These are phyloP conservation scores for Trypanosoma congolense DNA, from an alignment of 208 protist species.

Conservation along the genomic window DNA sequence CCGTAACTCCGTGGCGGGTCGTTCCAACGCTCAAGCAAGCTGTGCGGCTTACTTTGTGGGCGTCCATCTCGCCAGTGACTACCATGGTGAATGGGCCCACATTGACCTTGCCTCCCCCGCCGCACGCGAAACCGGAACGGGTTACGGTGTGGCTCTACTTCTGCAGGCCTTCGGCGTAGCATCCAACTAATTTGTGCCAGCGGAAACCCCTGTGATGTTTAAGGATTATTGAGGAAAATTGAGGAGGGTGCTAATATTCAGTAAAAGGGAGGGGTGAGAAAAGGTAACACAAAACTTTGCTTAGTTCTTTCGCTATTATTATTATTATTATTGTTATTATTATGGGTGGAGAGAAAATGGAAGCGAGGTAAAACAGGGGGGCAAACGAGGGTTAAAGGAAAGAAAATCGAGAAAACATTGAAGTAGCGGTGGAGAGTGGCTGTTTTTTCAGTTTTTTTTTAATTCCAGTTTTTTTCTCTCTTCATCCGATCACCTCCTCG, in stretches of 20 bases:
- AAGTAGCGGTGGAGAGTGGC: no score
- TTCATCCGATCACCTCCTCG: not conserved
- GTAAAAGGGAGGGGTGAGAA: no score
- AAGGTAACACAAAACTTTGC: no score
- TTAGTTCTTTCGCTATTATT: slow-evolving; percentile 7
- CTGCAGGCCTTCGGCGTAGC: slow-evolving; percentile 36
- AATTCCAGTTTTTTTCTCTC: not conserved
- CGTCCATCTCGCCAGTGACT: slow-evolving; percentile 50
- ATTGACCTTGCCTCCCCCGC: slow-evolving; percentile 79
- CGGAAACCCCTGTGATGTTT: no score
- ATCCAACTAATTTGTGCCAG: slow-evolving; percentile 4
- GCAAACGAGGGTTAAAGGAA: not conserved
- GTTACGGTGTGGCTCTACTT: slow-evolving; percentile 72
- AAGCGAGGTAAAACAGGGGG: not conserved
- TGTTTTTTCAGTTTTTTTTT: no score
- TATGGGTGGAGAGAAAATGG: not conserved
- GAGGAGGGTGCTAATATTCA: no score
- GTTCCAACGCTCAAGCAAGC: slow-evolving; percentile 71
- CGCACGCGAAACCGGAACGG: slow-evolving; percentile 57
- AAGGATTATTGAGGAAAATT: no score
- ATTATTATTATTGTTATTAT: slow-evolving; percentile 2
- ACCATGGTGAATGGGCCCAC: slow-evolving; percentile 78
- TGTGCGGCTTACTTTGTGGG: slow-evolving; percentile 84
- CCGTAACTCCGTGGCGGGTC: slow-evolving; percentile 64
- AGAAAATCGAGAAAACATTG: slow-evolving; percentile 5